Evolutionary conservation across 176 grass and related monocot species (phyloP).

Genomic region (Microstegium vimineum): DNA sequence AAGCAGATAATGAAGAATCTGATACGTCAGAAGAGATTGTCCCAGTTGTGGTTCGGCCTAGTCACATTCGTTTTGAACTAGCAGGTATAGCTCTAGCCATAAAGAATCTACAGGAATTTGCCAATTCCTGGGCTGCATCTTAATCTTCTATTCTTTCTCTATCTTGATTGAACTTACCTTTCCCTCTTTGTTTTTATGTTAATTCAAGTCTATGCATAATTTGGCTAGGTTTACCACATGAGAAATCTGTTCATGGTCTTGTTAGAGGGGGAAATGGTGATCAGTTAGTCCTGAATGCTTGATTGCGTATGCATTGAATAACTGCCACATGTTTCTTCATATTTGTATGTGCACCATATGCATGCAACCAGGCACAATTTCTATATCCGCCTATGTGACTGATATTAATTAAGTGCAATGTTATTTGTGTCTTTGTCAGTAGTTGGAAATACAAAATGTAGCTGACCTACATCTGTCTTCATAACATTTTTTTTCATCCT

Average conservation of each 20-base stretch:
- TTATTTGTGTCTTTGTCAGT: not conserved
- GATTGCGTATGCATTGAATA: not conserved
- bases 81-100: conserved; percentile 48
- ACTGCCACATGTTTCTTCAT: not conserved
- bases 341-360: not conserved
- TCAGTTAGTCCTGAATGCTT: not conserved
- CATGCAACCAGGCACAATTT: not conserved
- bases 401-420: not conserved
- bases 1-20: conserved; percentile 35
- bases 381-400: not conserved
- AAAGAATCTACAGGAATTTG: not conserved
- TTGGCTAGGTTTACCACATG: not conserved
- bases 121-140: not conserved
- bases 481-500: not conserved
- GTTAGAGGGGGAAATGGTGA: not conserved
- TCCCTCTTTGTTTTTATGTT: not conserved
- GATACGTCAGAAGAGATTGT: conserved; percentile 62
- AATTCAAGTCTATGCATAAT: not conserved
- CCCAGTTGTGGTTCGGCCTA: conserved; percentile 69
- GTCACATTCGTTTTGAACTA: conserved; percentile 91
- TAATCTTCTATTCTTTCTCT: not conserved
- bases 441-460: not conserved
- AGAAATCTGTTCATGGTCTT: not conserved
- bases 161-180: not conserved
- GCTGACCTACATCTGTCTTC: not conserved